These are phyloP conservation scores for Alternaria dauci DNA, from an alignment of 2,329 filamentous ascomycete species.

Conservation along the genomic window DNA sequence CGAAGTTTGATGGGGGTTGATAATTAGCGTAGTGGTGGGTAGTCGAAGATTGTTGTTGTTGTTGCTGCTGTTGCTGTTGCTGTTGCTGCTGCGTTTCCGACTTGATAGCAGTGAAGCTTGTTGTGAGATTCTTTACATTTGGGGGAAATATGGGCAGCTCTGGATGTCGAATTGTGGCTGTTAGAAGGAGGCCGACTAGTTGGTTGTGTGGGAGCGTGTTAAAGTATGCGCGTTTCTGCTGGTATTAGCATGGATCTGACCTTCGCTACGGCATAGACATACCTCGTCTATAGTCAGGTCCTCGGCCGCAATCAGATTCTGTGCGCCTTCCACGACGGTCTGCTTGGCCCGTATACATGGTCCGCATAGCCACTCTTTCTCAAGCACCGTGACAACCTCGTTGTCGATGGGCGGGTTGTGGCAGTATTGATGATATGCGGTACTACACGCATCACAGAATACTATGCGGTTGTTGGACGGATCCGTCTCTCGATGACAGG, in stretches of 20 bases:
- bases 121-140: conserved; percentile 38
- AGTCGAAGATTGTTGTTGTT: not conserved
- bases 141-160: conserved; percentile 71
- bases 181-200: conserved; percentile 71
- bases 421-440: conserved; percentile 82
- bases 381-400: conserved; percentile 70
- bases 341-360: conserved; percentile 60
- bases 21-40: conserved; percentile 16
- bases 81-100: conserved; percentile 16
- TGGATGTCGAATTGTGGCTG: conserved; percentile 68
- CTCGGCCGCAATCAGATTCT: conserved; percentile 51
- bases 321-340: conserved; percentile 44
- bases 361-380: conserved; percentile 75
- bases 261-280: conserved; percentile 17
- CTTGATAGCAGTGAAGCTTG: conserved; percentile 23
- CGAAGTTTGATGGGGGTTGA: conserved; percentile 22
- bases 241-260: conserved; percentile 2
- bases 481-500: conserved; percentile 76
- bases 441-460: conserved; percentile 83
- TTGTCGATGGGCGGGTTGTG: conserved; percentile 79
- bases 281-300: conserved; percentile 55
- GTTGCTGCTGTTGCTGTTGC: not conserved
- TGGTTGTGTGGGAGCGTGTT: conserved; percentile 66
- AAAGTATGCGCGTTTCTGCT: conserved; percentile 70
- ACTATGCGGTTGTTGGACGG: conserved; percentile 81